Base-by-base conservation (phyloP, 2,329 filamentous ascomycete genomes). In the Xylariaceae sp. region DNA sequence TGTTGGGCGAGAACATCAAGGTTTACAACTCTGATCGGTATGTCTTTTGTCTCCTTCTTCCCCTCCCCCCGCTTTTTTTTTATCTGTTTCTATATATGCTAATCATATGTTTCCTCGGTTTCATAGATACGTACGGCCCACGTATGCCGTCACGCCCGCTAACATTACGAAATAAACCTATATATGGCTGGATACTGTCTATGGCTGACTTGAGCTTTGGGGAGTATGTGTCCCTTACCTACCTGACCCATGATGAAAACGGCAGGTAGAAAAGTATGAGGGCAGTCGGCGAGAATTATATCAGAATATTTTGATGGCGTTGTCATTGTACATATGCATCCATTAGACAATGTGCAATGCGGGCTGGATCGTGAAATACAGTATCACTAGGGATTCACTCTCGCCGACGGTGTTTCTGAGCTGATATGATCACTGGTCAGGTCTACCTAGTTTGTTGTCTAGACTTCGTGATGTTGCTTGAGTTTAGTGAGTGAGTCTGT, bases 21-120 rank as follows among this genome's bases (percentile, higher is more conserved):
- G 80, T 95, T 48, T 99, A 96, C 77, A 83, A 97, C 76, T 85
- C 82, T 63, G 91, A 96, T 70, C 81, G 89, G 89, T 96, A 77
- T 62, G 87, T 30, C 41, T 30, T 12, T 26, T 12, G 4, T 51
- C 27, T 41, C 30, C 27, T 9, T 52, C 53, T 35, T 56, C 30
- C 8, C 9, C 6, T 30, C 26, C 35, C 44, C 19, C 19, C 19
- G 19, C 19, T 19, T 19, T 19, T 52, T 47, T 50, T 51, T 40
- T 12, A 27, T 53, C 31, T 19, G 32, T 44, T 6, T 29, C 32
- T 19, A 37, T 54, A 26, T 8, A 44, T 31, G 35, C 50, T 55
- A 32, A 52, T 41, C 5, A 7, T 19, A 26, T 19, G 7, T 7
- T 9, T 27, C 11, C 6, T 9, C 27, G 26, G 11, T 11, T 40